Evolutionary conservation across 768 basidiomycete genomes (phyloP).

Genomic region (Lactarius hatsudake): DNA sequence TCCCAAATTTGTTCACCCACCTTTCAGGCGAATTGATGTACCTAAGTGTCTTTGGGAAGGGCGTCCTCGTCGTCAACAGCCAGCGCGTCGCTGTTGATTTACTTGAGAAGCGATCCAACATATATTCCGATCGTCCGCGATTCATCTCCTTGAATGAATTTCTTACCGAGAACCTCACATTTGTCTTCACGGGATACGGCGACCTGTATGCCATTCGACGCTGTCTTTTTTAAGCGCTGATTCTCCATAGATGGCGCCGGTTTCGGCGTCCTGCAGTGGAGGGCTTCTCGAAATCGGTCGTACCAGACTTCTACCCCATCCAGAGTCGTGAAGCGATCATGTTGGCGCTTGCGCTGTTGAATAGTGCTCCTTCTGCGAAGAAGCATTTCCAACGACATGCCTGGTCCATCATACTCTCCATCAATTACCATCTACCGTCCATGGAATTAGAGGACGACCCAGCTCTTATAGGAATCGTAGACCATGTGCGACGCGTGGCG

Average conservation of each 20-base stretch:
- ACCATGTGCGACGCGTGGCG: neutral
- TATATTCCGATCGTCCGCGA: neutral
- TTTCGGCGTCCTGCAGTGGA: neutral
- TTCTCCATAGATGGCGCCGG: neutral
- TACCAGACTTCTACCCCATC: neutral
- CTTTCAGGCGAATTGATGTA: neutral
- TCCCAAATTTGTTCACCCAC: neutral
- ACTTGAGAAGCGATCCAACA: neutral
- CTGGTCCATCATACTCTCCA: constrained; percentile 31
- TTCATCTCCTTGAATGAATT: neutral
- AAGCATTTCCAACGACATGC: constrained; percentile 31
- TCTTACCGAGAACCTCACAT: neutral
- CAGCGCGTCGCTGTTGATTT: neutral
- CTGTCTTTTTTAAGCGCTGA: neutral
- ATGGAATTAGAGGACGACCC: constrained; percentile 17
- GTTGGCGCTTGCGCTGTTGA: constrained; percentile 26
- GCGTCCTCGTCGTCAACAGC: neutral
- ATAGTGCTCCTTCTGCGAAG: constrained; percentile 33
- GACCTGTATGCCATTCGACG: neutral
- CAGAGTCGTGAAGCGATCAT: neutral
- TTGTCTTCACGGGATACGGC: neutral
- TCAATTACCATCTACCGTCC: constrained; percentile 7
- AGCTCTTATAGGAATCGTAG: neutral
- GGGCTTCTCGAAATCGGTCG: neutral
- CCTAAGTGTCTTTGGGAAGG: neutral